Evolutionary conservation across 208 protist species (phyloP).

Genomic region (Leishmania martiniquensis): DNA sequence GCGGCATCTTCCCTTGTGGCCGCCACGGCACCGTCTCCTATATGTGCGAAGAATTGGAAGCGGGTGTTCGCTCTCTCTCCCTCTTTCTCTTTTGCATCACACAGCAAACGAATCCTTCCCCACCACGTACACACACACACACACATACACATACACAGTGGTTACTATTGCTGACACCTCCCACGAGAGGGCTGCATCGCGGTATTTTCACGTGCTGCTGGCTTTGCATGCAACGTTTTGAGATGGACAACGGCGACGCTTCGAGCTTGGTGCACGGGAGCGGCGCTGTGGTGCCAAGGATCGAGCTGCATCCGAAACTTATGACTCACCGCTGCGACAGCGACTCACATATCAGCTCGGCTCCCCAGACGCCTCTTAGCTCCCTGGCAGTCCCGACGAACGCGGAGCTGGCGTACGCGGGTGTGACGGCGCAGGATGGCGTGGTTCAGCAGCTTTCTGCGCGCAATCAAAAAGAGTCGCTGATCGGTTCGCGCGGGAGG

Average conservation of each 20-base stretch:
- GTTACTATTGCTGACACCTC: not conserved
- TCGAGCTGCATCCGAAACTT: constrained; percentile 57
- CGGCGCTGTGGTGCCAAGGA: not conserved
- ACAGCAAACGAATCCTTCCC: too few relatives aligned
- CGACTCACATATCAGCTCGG: constrained; percentile 11
- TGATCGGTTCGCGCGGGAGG: constrained; percentile 37
- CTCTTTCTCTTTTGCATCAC: too few relatives aligned
- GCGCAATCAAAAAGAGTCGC: constrained; percentile 28
- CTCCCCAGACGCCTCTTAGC: constrained; percentile 15
- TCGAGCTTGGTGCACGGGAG: not conserved
- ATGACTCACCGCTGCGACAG: constrained; percentile 42
- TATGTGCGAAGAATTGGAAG: too few relatives aligned
- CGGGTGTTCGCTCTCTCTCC: too few relatives aligned
- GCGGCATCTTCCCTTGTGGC: not conserved
- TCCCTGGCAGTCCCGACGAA: constrained; percentile 8
- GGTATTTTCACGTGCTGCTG: not conserved
- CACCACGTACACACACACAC: not conserved
- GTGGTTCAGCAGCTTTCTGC: constrained; percentile 50
- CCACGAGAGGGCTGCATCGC: not conserved
- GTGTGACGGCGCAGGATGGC: constrained; percentile 36
- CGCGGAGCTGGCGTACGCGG: constrained; percentile 23
- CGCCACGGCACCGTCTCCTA: not conserved
- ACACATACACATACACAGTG: not conserved
- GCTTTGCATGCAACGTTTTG: not conserved
- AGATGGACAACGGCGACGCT: constrained; percentile 18